phyloP scores from a whole-genome alignment of 2,329 filamentous ascomycete species.

The Paecilomyces dactylethromorphus region DNA sequence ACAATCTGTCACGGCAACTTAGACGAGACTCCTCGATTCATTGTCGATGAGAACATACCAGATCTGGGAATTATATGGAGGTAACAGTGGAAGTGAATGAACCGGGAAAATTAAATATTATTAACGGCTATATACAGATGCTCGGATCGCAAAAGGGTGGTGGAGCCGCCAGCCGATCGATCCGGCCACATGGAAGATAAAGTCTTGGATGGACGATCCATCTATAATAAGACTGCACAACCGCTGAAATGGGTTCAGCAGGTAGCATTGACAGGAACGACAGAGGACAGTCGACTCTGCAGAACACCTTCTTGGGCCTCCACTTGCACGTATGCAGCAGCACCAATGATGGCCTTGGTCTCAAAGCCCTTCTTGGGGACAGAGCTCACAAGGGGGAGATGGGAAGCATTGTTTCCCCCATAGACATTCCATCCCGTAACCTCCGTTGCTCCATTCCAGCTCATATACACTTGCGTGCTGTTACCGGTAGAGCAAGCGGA shows the following conservation, averaged over 20 bases:
- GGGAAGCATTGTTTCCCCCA: background rate
- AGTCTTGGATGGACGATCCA: background rate
- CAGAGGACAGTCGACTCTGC: background rate
- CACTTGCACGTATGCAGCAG: background rate
- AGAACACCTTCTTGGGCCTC: background rate
- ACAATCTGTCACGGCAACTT: background rate
- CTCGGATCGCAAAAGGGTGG: background rate
- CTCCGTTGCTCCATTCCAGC: slow-evolving; percentile 22
- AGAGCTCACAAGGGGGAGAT: background rate
- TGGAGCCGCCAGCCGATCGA: background rate
- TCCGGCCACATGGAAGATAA: background rate
- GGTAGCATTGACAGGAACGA: background rate
- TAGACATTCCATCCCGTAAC: slow-evolving; percentile 14
- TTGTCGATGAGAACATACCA: no score
- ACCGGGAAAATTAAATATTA: no score
- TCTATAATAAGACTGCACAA: background rate
- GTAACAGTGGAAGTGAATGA: no score
- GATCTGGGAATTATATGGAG: no score
- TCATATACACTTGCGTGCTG: slow-evolving; percentile 16
- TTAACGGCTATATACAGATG: background rate
- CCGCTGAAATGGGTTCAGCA: background rate
- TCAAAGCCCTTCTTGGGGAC: background rate
- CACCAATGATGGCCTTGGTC: background rate
- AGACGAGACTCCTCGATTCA: background rate
- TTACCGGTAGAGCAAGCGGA: slow-evolving; percentile 4